phyloP scores from a whole-genome alignment of 495 filamentous ascomycete genomes.

The Parathielavia appendiculata region DNA sequence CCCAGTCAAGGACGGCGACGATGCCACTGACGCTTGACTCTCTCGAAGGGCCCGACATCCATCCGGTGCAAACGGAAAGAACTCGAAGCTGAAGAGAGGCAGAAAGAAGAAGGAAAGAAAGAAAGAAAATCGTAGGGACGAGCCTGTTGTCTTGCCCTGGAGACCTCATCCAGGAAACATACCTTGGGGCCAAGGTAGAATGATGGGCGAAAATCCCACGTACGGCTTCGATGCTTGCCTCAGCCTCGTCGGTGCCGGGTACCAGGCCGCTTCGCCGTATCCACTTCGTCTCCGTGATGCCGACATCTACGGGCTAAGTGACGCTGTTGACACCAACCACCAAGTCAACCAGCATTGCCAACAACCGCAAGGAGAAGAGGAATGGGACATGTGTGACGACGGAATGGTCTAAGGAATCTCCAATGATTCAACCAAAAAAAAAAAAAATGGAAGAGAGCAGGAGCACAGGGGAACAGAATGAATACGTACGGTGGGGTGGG shows the following conservation, averaged over 20 bases:
- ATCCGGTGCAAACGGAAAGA: background rate
- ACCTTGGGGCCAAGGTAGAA: background rate
- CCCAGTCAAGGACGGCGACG: background rate
- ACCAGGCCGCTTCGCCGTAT: background rate
- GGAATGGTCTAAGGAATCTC: too few relatives aligned
- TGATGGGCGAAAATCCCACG: background rate
- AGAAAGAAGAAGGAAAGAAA: background rate
- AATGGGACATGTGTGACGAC: background rate
- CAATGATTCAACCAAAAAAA: too few relatives aligned
- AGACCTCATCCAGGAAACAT: background rate
- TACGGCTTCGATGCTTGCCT: background rate
- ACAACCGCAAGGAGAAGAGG: background rate
- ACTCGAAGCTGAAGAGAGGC: background rate
- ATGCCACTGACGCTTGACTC: background rate
- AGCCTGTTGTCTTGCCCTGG: background rate
- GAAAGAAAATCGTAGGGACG: background rate
- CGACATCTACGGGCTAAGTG: background rate
- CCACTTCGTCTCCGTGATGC: background rate
- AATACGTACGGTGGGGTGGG: background rate
- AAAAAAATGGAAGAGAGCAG: background rate
- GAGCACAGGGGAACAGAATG: background rate
- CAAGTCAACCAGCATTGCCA: background rate
- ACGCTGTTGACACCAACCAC: too few relatives aligned
- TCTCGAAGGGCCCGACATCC: background rate
- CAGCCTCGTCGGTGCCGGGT: background rate